Base-by-base conservation (phyloP, 352 stramenopile genomes). In the Saprolegnia parasitica region DNA sequence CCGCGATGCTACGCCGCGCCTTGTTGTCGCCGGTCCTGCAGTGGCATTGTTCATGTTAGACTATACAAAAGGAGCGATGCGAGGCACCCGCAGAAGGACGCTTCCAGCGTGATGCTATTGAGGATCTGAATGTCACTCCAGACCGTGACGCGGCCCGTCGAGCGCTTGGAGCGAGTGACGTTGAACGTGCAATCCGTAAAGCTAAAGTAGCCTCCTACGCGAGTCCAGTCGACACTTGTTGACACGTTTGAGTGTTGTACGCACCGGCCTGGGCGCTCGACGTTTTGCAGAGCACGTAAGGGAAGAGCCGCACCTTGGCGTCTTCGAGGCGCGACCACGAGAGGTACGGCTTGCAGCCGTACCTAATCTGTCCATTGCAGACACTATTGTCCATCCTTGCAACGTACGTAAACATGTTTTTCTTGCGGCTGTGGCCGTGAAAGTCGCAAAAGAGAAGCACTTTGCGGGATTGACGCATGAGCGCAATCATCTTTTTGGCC, bases 381-480 rank as follows among this genome's bases (percentile, higher is more conserved):
- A 72, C 18, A 73, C 32, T 67, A 65, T n/a, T 6, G 72, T 35
- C 9, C 23, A 35, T 72, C 9, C 21, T 18, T 15, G 62, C 11
- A 20, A 18, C 76, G 49, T 97, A 97, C 9, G 94, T 52, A 71
- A 97, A 97, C n/a, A 93, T 81, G 70, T 95, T 96, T 50, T 89
- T 88, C 74, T 90, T 91, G 62, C 83, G 79, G 45, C 83, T 94
- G 72, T 97, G 90, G 26, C 88, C 90, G 68, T 97, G 90, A 37
- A 97, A 78, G 50, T 97, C 90, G 49, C 86, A 93, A 74, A 87
- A 97, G 9, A 97, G 61, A 60, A 76, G 78, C 23, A 96, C 77
- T 8, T 71, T 56, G 4, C 86, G 73, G 16, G 73, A 77, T 11
- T 81, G 76, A 24, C 64, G 70, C 64, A 88, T 77, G 8, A 74